These are phyloP conservation scores for Acacia pycnantha DNA, from an alignment of 331 rosid genomes.

Conservation along the genomic window DNA sequence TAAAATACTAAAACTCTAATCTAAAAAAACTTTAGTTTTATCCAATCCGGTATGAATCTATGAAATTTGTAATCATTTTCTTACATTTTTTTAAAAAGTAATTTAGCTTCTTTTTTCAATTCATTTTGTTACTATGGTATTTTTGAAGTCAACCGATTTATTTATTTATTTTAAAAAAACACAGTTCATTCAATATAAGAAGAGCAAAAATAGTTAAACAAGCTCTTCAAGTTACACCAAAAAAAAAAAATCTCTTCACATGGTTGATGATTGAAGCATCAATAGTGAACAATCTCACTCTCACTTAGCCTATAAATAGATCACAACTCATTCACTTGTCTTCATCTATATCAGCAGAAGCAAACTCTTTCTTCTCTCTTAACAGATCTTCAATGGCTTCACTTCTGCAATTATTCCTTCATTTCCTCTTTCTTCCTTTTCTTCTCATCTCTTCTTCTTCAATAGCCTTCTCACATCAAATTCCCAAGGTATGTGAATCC, in stretches of 20 bases:
- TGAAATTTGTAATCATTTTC: not conserved
- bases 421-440: slow-evolving; percentile 36
- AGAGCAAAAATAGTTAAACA: slow-evolving; percentile 26
- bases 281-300: slow-evolving; percentile 24
- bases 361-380: slow-evolving; percentile 14
- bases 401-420: slow-evolving; percentile 35
- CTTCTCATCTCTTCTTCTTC: slow-evolving; percentile 18
- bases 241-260: slow-evolving; percentile 1
- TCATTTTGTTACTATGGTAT: not conserved
- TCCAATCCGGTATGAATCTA: not conserved
- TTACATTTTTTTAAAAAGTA: not conserved
- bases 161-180: not conserved
- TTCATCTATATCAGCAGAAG: slow-evolving; percentile 9
- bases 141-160: not conserved
- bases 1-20: not conserved
- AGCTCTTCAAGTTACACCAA: not conserved
- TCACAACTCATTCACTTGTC: slow-evolving; percentile 14
- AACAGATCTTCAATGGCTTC: slow-evolving; percentile 48
- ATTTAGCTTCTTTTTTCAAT: not conserved
- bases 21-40: not conserved
- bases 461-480: slow-evolving; percentile 44
- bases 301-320: slow-evolving; percentile 46
- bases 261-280: slow-evolving; percentile 25
- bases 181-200: not conserved
- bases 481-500: slow-evolving; percentile 47